Percentiles rank a stretch among this genome's conserved stretches.
Evolutionary conservation across 2,329 filamentous ascomycete species (phyloP).

Genomic region (Diaporthe destruens): DNA sequence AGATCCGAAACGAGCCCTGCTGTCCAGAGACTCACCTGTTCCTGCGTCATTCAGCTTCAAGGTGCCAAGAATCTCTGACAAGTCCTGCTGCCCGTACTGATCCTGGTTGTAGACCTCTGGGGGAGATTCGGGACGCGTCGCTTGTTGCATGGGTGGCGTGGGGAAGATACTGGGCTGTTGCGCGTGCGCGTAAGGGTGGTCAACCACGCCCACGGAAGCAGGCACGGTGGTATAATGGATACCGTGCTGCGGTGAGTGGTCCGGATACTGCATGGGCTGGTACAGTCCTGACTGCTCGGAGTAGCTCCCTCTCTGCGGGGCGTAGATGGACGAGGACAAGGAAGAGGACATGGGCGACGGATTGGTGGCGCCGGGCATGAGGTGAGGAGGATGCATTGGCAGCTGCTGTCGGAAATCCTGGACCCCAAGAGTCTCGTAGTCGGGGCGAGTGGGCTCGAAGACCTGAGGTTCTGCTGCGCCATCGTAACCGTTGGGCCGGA

Average conservation of each 20-base stretch:
- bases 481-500: slow-evolving; percentile 87
- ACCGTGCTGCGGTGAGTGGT: slow-evolving; percentile 59
- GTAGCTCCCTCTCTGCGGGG: slow-evolving; percentile 61
- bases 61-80: slow-evolving; percentile 85
- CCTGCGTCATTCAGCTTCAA: slow-evolving; percentile 89
- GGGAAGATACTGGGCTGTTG: slow-evolving; percentile 61
- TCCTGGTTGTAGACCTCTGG: slow-evolving; percentile 70
- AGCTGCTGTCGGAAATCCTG: slow-evolving; percentile 66
- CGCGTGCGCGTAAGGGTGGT: slow-evolving; percentile 59
- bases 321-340: slow-evolving; percentile 59
- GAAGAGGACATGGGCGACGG: slow-evolving; percentile 51
- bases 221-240: slow-evolving; percentile 68
- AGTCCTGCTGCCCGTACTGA: slow-evolving; percentile 76
- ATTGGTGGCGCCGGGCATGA: slow-evolving; percentile 52
- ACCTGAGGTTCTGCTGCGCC: slow-evolving; percentile 60
- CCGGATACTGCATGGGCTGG: slow-evolving; percentile 60
- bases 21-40: slow-evolving; percentile 71
- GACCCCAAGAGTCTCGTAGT: slow-evolving; percentile 57
- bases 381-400: slow-evolving; percentile 59
- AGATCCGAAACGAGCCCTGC: not conserved
- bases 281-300: slow-evolving; percentile 60
- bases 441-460: slow-evolving; percentile 60
- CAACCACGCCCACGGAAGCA: slow-evolving; percentile 62
- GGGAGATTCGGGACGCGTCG: slow-evolving; percentile 56
- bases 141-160: slow-evolving; percentile 64